These are phyloP conservation scores for Plantago rigida DNA, from an alignment of 305 asterid genomes.

Conservation along the genomic window DNA sequence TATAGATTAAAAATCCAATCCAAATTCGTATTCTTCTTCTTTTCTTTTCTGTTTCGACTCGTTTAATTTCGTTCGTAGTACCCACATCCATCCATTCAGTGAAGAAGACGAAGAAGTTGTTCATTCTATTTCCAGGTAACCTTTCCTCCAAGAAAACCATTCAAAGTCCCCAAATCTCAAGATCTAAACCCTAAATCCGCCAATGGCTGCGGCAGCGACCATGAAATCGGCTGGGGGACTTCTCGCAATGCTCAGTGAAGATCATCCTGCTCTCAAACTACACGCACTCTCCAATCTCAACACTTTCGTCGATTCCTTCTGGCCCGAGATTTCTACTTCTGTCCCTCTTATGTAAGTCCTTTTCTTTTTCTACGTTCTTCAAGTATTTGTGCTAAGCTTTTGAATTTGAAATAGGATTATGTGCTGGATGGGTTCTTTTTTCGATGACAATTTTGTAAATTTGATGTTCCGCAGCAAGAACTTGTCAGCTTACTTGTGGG, in stretches of 20 bases:
- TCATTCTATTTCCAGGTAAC: too few relatives aligned
- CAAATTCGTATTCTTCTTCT: too few relatives aligned
- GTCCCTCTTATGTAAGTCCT: slow-evolving; percentile 60
- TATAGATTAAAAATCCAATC: too few relatives aligned
- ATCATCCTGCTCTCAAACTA: slow-evolving; percentile 66
- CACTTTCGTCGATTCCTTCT: slow-evolving; percentile 73
- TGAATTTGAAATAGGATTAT: neutral
- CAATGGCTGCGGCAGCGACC: too few relatives aligned
- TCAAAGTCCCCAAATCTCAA: slow-evolving; percentile 13
- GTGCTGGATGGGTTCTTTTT: neutral
- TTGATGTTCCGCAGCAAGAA: too few relatives aligned
- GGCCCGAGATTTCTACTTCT: slow-evolving; percentile 96
- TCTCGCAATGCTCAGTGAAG: slow-evolving; percentile 25
- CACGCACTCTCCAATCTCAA: slow-evolving; percentile 89
- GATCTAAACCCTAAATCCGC: slow-evolving; percentile 25
- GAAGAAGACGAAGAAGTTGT: too few relatives aligned
- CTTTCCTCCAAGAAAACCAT: slow-evolving; percentile 1
- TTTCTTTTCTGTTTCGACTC: too few relatives aligned
- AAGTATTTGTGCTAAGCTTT: neutral
- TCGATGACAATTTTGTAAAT: too few relatives aligned
- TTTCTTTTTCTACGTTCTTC: neutral
- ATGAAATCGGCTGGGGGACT: too few relatives aligned
- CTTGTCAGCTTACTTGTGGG: too few relatives aligned
- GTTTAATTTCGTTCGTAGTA: too few relatives aligned
- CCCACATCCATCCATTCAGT: too few relatives aligned